phyloP scores from a whole-genome alignment of 768 basidiomycete genomes.

The Serendipita sp. region DNA sequence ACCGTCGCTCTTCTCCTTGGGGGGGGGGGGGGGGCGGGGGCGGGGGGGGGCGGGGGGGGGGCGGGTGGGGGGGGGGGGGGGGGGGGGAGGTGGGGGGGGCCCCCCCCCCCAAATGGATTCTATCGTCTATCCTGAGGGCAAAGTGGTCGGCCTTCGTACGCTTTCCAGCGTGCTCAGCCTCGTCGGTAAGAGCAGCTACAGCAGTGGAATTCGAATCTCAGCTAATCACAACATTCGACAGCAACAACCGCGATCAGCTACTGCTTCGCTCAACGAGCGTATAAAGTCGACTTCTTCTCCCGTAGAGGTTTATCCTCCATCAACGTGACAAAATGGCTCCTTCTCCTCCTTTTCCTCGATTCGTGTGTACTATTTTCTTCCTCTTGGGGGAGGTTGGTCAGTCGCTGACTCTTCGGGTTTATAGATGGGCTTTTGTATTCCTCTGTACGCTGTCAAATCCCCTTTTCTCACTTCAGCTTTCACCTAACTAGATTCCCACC shows the following conservation, averaged over 20 bases:
- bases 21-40: too few relatives aligned
- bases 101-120: not conserved
- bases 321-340: not conserved
- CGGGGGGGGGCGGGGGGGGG: too few relatives aligned
- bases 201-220: not conserved
- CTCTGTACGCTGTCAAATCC: not conserved
- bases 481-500: not conserved
- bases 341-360: not conserved
- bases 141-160: not conserved
- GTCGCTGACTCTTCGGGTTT: too few relatives aligned
- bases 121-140: not conserved
- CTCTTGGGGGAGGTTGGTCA: conserved; percentile 11
- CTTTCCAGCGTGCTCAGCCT: not conserved
- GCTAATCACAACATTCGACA: not conserved
- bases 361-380: not conserved
- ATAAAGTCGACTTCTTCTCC: not conserved
- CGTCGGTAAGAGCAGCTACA: not conserved
- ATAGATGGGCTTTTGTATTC: conserved; percentile 5
- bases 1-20: too few relatives aligned
- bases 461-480: not conserved
- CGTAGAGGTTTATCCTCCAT: not conserved
- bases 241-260: not conserved
- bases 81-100: too few relatives aligned
- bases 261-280: conserved; percentile 4
- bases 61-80: too few relatives aligned